Percentiles rank a stretch among this genome's conserved stretches.
These are phyloP conservation scores for Cryptosporidium xiaoi DNA, from an alignment of 169 alveolate species.

Conservation along the genomic window DNA sequence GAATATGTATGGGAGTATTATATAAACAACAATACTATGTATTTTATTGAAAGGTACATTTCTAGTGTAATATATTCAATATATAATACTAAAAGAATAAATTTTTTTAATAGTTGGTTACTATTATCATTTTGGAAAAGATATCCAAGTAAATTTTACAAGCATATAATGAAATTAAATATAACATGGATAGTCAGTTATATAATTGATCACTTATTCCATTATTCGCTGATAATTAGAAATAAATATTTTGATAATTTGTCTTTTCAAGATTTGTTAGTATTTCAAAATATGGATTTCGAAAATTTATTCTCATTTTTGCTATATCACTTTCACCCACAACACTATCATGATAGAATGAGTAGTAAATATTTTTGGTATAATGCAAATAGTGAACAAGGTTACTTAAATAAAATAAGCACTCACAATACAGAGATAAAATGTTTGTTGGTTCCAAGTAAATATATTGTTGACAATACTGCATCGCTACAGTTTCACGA, in stretches of 20 bases:
- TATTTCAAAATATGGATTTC: constrained; percentile 39
- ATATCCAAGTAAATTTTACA: constrained; percentile 51
- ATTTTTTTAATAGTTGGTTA: constrained; percentile 39
- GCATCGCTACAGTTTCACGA: constrained; percentile 25
- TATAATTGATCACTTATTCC: constrained; percentile 46
- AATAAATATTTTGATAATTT: not conserved
- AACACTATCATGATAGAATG: constrained; percentile 66
- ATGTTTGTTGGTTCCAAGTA: constrained; percentile 19
- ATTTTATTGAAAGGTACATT: constrained; percentile 43
- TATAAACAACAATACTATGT: constrained; percentile 41
- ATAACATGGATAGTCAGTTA: constrained; percentile 37
- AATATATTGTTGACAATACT: not conserved
- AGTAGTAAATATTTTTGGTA: constrained; percentile 69
- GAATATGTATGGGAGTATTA: constrained; percentile 61
- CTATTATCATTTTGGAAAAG: constrained; percentile 66
- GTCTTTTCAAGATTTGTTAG: not conserved
- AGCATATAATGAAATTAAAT: constrained; percentile 24
- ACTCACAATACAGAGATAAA: constrained; percentile 38
- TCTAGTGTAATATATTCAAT: constrained; percentile 27
- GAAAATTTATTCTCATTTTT: constrained; percentile 58
- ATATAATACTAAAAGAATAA: not conserved
- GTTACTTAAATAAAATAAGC: constrained; percentile 40
- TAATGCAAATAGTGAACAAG: constrained; percentile 58
- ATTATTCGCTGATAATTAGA: constrained; percentile 37
- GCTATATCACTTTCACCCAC: constrained; percentile 58